Evolutionary conservation across 1,284 basidiomycete genomes (phyloP).

Genomic region (Heterobasidion occidentale): DNA sequence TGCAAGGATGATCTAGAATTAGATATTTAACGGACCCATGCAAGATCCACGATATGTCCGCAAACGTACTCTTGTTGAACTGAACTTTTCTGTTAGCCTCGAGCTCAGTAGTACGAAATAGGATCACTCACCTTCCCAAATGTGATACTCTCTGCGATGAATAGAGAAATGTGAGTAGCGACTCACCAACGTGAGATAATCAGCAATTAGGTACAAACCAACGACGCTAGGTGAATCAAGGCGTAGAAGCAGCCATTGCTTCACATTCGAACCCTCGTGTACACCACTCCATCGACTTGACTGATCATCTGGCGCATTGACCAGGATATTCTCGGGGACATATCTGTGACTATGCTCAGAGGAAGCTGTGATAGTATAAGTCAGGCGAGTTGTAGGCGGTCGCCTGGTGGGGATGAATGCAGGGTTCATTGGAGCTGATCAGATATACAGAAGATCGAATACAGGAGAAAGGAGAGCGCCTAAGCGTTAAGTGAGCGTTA

Average conservation of each 20-base stretch:
- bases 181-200: not conserved
- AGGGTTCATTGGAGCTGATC: not conserved
- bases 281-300: constrained; percentile 68
- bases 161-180: constrained; percentile 1
- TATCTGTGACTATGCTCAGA: constrained; percentile 67
- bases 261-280: constrained; percentile 41
- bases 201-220: constrained; percentile 39
- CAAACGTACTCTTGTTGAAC: constrained; percentile 47
- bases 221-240: constrained; percentile 51
- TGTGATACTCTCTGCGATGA: constrained; percentile 50
- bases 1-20: constrained; percentile 63
- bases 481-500: too few relatives aligned
- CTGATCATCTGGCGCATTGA: constrained; percentile 55
- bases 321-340: constrained; percentile 57
- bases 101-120: not conserved
- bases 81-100: constrained; percentile 15
- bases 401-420: not conserved
- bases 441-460: too few relatives aligned
- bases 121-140: constrained; percentile 63
- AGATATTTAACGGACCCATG: not conserved
- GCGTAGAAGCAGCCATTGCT: constrained; percentile 66
- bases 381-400: constrained; percentile 6
- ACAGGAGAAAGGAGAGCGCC: too few relatives aligned
- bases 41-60: not conserved
- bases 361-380: constrained; percentile 49